phyloP scores from a whole-genome alignment of 495 filamentous ascomycete species.

The Wilcoxina mikolae region DNA sequence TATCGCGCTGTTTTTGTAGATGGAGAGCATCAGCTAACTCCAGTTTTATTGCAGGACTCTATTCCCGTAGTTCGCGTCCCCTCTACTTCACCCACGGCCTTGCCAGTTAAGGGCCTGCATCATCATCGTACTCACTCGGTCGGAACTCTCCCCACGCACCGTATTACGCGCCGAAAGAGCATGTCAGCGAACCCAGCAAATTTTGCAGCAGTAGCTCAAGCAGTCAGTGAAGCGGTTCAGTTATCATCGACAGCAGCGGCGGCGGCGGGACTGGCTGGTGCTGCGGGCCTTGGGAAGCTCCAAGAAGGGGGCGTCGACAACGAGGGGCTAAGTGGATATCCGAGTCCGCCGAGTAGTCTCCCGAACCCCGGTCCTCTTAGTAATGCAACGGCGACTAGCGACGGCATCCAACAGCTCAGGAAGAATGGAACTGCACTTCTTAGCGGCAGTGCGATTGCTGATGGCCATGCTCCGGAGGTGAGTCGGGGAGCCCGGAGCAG shows the following conservation, averaged over 20 bases:
- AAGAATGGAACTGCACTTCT: constrained; percentile 31
- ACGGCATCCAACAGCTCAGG: constrained; percentile 34
- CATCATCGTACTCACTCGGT: constrained; percentile 37
- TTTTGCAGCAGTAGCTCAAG: constrained; percentile 59
- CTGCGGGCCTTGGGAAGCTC: constrained; percentile 11
- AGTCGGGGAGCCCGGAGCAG: constrained; percentile 42
- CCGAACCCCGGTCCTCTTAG: constrained; percentile 18
- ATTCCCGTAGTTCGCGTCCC: constrained; percentile 14
- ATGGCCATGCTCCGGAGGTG: constrained; percentile 35
- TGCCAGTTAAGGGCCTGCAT: constrained; percentile 19
- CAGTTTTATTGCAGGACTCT: constrained; percentile 22
- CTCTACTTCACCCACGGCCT: constrained; percentile 14
- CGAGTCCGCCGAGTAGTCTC: constrained; percentile 25
- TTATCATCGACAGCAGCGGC: constrained; percentile 7
- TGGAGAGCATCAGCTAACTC: neutral
- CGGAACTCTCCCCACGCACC: constrained; percentile 60
- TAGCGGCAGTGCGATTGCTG: constrained; percentile 45
- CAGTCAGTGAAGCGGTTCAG: constrained; percentile 46
- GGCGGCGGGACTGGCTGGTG: constrained; percentile 11
- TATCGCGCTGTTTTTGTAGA: neutral
- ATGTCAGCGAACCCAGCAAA: constrained; percentile 61
- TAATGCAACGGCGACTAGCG: constrained; percentile 25
- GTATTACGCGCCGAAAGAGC: constrained; percentile 87
- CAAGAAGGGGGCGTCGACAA: neutral
- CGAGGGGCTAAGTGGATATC: constrained; percentile 18